A percentile compares a stretch with the other conserved stretches of the same genome.
These are phyloP conservation scores for Pseudevernia furfuracea DNA, from an alignment of 495 filamentous ascomycete genomes.

Conservation along the genomic window DNA sequence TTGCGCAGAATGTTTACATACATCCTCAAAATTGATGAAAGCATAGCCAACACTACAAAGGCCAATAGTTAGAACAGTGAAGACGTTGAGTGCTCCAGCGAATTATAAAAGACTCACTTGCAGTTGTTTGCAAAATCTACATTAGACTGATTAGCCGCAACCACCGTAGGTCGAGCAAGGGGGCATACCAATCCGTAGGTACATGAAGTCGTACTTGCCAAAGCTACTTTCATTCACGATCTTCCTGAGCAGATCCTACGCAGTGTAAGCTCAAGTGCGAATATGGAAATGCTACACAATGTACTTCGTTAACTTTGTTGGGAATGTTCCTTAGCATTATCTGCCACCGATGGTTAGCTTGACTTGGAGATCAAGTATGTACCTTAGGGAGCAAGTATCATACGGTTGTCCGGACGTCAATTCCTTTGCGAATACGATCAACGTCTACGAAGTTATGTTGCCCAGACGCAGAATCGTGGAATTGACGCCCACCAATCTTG, in stretches of 20 bases:
- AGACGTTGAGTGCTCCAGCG: background rate
- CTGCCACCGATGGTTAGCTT: slow-evolving; percentile 40
- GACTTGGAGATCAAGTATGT: background rate
- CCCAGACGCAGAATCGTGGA: slow-evolving; percentile 21
- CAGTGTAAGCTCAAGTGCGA: slow-evolving; percentile 10
- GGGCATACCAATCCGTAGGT: slow-evolving; percentile 70
- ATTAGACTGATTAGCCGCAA: slow-evolving; percentile 13
- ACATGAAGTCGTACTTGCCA: slow-evolving; percentile 89
- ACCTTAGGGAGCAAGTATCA: slow-evolving; percentile 29
- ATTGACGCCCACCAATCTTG: slow-evolving; percentile 22
- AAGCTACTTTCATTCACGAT: slow-evolving; percentile 71
- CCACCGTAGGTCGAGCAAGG: background rate
- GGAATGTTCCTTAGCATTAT: slow-evolving; percentile 97
- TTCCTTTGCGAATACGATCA: slow-evolving; percentile 54
- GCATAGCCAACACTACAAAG: slow-evolving; percentile 81
- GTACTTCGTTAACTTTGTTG: slow-evolving; percentile 73
- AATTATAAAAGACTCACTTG: slow-evolving; percentile 55
- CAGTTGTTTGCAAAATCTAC: slow-evolving; percentile 77
- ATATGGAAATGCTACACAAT: slow-evolving; percentile 17
- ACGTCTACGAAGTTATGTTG: slow-evolving; percentile 62
- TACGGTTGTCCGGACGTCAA: slow-evolving; percentile 69
- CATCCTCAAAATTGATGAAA: slow-evolving; percentile 89
- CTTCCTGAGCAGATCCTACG: slow-evolving; percentile 56
- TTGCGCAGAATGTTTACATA: slow-evolving; percentile 36
- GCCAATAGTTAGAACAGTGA: slow-evolving; percentile 27